Percentiles rank a stretch among this genome's conserved stretches.
Evolutionary conservation across 768 basidiomycete species (phyloP).

Genomic region (Phanerochaete carnosa): DNA sequence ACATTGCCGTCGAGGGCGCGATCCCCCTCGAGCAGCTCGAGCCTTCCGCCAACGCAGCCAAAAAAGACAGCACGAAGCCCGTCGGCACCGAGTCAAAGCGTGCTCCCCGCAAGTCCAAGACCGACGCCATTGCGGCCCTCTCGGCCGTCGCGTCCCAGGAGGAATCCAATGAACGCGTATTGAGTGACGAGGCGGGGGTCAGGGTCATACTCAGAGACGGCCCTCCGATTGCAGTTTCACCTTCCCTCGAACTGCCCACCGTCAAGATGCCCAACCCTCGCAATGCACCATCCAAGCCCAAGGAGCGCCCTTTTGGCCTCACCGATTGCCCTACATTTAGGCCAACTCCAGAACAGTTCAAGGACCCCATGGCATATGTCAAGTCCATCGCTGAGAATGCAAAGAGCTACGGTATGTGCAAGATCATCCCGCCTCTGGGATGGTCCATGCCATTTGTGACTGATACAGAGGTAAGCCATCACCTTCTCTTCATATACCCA

Average conservation of each 20-base stretch:
- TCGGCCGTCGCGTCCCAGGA: constrained; percentile 63
- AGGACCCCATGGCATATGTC: constrained; percentile 93
- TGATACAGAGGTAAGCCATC: constrained; percentile 75
- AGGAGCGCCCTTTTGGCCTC: constrained; percentile 78
- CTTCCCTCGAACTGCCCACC: constrained; percentile 61
- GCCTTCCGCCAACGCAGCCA: constrained; percentile 23
- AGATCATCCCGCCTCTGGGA: constrained; percentile 87
- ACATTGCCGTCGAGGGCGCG: constrained; percentile 76
- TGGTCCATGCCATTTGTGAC: constrained; percentile 98
- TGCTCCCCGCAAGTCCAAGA: constrained; percentile 89
- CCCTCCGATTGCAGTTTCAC: constrained; percentile 59
- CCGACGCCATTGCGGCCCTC: constrained; percentile 77
- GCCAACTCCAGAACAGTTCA: constrained; percentile 89
- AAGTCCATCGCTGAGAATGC: constrained; percentile 72
- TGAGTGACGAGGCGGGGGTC: constrained; percentile 44
- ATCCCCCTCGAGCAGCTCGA: constrained; percentile 49
- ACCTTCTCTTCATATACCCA: constrained; percentile 16
- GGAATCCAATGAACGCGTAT: constrained; percentile 43
- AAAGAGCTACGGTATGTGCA: constrained; percentile 84
- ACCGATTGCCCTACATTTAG: constrained; percentile 87
- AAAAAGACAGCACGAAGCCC: constrained; percentile 28
- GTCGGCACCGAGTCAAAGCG: constrained; percentile 43
- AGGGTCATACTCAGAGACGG: constrained; percentile 32
- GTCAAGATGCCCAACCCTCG: constrained; percentile 66
- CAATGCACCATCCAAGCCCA: constrained; percentile 34